Percentiles rank a stretch among this genome's conserved stretches.
These are phyloP conservation scores for Neoascochyta sp. DNA, from an alignment of 2,329 filamentous ascomycete genomes.

Conservation along the genomic window DNA sequence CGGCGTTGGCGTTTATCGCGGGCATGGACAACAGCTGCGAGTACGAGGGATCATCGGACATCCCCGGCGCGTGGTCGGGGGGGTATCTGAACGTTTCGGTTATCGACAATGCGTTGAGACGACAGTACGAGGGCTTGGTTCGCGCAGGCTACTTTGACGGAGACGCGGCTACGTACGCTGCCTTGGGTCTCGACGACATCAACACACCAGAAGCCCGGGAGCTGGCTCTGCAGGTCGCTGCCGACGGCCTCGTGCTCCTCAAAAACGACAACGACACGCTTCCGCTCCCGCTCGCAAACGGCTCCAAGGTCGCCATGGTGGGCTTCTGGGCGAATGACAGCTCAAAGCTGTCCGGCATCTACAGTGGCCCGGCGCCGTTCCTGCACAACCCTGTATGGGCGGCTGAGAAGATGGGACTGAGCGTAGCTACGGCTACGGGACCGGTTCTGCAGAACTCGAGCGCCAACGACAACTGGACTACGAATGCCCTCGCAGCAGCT, in stretches of 20 bases:
- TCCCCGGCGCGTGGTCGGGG: too few relatives aligned
- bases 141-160: conserved; percentile 58
- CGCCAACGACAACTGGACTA: conserved; percentile 13
- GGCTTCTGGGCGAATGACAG: conserved; percentile 59
- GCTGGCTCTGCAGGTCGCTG: conserved; percentile 54
- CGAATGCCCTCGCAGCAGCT: conserved; percentile 30
- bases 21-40: too few relatives aligned
- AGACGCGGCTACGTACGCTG: conserved; percentile 47
- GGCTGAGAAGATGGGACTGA: conserved; percentile 46
- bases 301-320: conserved; percentile 51
- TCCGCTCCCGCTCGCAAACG: conserved; percentile 41
- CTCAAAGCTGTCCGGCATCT: conserved; percentile 57
- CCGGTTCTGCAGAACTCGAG: conserved; percentile 13
- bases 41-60: too few relatives aligned
- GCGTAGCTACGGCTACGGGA: conserved; percentile 32
- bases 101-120: conserved; percentile 49
- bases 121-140: conserved; percentile 55
- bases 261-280: conserved; percentile 51
- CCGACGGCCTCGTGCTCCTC: conserved; percentile 48
- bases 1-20: too few relatives aligned
- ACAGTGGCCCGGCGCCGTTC: conserved; percentile 56
- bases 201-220: conserved; percentile 52
- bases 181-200: conserved; percentile 54
- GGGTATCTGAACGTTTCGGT: conserved; percentile 46
- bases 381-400: conserved; percentile 53